Conservation (phyloP, 2,329 filamentous ascomycete species). For the Gnomoniopsis smithogilvyi region DNA sequence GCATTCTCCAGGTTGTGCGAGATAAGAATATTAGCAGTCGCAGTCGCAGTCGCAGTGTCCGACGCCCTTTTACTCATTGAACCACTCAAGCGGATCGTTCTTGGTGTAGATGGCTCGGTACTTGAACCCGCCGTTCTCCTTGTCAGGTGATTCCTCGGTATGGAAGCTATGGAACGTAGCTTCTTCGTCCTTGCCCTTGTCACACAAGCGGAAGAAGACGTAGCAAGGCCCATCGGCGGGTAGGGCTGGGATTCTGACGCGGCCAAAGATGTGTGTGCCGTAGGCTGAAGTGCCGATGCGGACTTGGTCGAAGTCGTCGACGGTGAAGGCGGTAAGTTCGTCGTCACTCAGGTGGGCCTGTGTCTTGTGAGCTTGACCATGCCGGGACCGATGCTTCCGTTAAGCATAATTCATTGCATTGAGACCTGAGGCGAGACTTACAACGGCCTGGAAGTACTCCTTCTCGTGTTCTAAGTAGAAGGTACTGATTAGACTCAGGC, state of each 20-base stretch:
- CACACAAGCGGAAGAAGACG: conserved; percentile 47
- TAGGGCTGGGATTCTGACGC: conserved; percentile 42
- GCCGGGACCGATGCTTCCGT: not conserved
- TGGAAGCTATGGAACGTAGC: conserved; percentile 45
- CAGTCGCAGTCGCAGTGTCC: conserved; percentile 11
- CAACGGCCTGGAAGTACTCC: conserved; percentile 51
- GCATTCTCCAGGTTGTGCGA: not conserved
- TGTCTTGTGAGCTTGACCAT: not conserved
- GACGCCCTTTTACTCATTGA: conserved; percentile 38
- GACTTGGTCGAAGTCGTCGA: conserved; percentile 40
- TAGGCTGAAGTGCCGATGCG: conserved; percentile 45
- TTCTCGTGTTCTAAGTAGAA: conserved; percentile 45
- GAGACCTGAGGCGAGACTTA: conserved; percentile 19
- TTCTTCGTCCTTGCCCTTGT: conserved; percentile 35
- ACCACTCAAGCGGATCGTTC: conserved; percentile 50
- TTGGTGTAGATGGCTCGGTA: conserved; percentile 45
- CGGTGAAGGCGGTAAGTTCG: conserved; percentile 34
- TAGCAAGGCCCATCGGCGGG: conserved; percentile 35
- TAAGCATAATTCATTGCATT: too few species aligned
- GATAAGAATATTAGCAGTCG: not conserved
- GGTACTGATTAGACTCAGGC: conserved; percentile 2
- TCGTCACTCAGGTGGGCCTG: conserved; percentile 33
- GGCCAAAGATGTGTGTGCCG: conserved; percentile 47
- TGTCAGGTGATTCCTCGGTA: conserved; percentile 41
- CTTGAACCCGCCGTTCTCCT: conserved; percentile 36